Conservation (phyloP, 2,329 filamentous ascomycete species). For the Alternaria panax region DNA sequence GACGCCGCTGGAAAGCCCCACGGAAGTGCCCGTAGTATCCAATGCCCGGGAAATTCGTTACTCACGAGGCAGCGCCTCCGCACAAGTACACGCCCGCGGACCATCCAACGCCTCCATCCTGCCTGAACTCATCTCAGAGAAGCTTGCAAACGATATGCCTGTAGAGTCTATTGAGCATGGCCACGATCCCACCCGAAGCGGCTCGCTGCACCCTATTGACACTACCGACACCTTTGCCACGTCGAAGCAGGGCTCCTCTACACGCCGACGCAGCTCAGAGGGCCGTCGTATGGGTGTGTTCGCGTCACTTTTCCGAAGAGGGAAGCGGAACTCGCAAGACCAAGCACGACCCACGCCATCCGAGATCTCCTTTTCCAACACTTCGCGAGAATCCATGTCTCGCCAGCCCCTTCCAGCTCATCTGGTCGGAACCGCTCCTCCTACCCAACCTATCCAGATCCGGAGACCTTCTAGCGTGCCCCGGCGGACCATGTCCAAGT, state of each 20-base stretch:
- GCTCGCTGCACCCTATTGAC: slow-evolving; percentile 43
- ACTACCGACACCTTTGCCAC: slow-evolving; percentile 40
- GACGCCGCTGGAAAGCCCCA: slow-evolving; percentile 52
- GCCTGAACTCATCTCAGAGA: slow-evolving; percentile 58
- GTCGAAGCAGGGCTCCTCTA: slow-evolving; percentile 34
- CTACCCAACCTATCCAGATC: slow-evolving; percentile 47
- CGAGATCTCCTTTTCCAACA: slow-evolving; percentile 80
- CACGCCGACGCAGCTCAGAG: slow-evolving; percentile 45
- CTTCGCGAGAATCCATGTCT: slow-evolving; percentile 85
- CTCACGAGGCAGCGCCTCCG: slow-evolving; percentile 56
- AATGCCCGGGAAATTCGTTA: slow-evolving; percentile 59
- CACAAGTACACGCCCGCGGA: slow-evolving; percentile 56
- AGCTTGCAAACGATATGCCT: slow-evolving; percentile 36
- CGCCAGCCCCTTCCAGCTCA: slow-evolving; percentile 61
- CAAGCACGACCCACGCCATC: slow-evolving; percentile 66
- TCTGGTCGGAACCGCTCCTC: slow-evolving; percentile 51
- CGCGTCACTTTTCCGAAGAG: slow-evolving; percentile 72
- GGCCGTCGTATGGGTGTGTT: slow-evolving; percentile 46
- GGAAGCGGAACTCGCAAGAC: slow-evolving; percentile 59
- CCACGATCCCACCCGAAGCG: slow-evolving; percentile 41
- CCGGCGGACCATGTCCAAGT: slow-evolving; percentile 85
- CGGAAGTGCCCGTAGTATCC: slow-evolving; percentile 57
- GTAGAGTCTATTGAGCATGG: slow-evolving; percentile 54
- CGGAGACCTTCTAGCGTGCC: slow-evolving; percentile 65
- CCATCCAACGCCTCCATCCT: slow-evolving; percentile 63